Base-by-base conservation (phyloP, 331 rosid species). In the Rosa hybrid region DNA sequence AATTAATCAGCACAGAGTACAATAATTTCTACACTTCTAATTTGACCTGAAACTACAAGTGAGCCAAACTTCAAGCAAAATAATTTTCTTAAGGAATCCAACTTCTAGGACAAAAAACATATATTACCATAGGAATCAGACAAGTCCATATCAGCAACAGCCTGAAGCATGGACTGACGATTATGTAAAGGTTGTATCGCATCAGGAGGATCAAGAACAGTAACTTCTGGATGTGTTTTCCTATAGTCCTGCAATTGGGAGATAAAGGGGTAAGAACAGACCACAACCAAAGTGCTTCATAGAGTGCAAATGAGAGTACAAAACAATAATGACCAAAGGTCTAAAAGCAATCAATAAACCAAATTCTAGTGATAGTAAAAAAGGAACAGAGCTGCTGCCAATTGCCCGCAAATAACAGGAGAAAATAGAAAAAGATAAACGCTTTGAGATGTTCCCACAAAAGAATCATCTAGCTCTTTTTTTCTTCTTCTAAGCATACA, bases 161-260 rank as follows among this genome's bases (percentile, higher is more conserved):
- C 98, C 86, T 94, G 97, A 62, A 92, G 98, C 98, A 94, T 94
- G 84, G 86, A 90, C 56, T 94, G 98, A 74, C 98, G 94, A 77
- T 80, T 92, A 77, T 86, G 97, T 79, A 92, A 78, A 83, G 84
- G 94, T 71, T 89, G 96, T 82, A 94, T 94, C 80, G 96, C 94
- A 87, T 94, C 98, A 18, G 98, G 98, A 83, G 98, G 98, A 88
- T 94, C 98, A 81, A 94, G 91, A 80, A 94, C 94, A 21, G 96
- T 92, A 46, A 94, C 98, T 76, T 94, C 98, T 44, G 97, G 98
- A 77, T 94, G 94, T 69, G 92, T 84, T 72, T 53, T 89, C 85
- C 98, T 81, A 60, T 94, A 94, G 70, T 94, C 98, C 98, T 94
- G 81, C 77, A 82, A 70, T 82, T 12, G 78, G 38, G 76, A 72